Conservation (phyloP, 2,329 filamentous ascomycete species). For the Leptographium flavum region DNA sequence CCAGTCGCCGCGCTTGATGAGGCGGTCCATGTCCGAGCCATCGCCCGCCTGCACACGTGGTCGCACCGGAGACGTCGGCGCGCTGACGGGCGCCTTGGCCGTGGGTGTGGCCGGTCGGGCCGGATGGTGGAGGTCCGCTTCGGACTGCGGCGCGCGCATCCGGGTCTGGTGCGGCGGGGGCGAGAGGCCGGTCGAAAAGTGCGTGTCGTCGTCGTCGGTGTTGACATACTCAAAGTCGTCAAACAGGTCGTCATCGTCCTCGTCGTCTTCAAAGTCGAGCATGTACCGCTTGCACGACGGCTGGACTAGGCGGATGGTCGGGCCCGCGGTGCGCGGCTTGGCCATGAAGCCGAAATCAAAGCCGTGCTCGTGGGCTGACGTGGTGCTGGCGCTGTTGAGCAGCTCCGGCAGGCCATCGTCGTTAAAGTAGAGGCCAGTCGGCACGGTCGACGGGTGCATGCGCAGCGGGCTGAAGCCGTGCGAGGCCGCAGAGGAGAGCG, state of each 20-base stretch:
- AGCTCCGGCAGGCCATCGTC: background rate
- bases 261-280: background rate
- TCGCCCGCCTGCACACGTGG: conserved; percentile 11
- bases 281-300: background rate
- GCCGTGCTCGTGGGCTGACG: conserved; percentile 10
- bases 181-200: conserved; percentile 6
- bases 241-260: conserved; percentile 2
- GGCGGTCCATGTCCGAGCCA: conserved; percentile 14
- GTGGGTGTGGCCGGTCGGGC: conserved; percentile 3
- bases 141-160: conserved; percentile 6
- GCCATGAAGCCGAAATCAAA: conserved; percentile 20
- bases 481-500: background rate
- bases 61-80: conserved; percentile 8
- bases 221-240: background rate
- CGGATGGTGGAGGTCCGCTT: conserved; percentile 4
- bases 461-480: conserved; percentile 15
- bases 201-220: background rate
- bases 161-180: conserved; percentile 9
- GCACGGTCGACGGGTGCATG: conserved; percentile 16
- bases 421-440: background rate
- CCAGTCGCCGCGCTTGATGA: conserved; percentile 20
- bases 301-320: conserved; percentile 7
- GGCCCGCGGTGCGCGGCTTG: conserved; percentile 5
- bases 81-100: conserved; percentile 1
- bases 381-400: background rate